Conservation (phyloP, 2,329 filamentous ascomycete genomes). For the Bipolaris oryzae region DNA sequence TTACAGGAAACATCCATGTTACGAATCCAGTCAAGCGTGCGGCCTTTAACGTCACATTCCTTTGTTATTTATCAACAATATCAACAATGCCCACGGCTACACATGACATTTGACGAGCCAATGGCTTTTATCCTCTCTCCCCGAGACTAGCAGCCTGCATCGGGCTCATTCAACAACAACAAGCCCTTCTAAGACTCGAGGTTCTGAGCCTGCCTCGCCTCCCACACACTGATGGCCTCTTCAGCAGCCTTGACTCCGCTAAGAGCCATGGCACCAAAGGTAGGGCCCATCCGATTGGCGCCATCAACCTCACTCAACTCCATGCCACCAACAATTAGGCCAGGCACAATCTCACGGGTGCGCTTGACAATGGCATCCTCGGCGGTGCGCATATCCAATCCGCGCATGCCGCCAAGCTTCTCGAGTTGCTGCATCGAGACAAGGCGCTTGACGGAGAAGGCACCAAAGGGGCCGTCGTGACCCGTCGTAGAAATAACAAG, state of each 20-base stretch:
- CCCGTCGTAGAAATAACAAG: constrained; percentile 88
- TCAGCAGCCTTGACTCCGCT: constrained; percentile 90
- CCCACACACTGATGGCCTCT: constrained; percentile 79
- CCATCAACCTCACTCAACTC: constrained; percentile 90
- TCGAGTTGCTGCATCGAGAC: constrained; percentile 85
- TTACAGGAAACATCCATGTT: constrained; percentile 1
- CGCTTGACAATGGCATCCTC: constrained; percentile 94
- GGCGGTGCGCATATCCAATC: constrained; percentile 87
- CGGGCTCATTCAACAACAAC: constrained; percentile 1
- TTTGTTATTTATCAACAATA: background rate
- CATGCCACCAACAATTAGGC: constrained; percentile 93
- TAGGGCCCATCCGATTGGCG: constrained; percentile 89
- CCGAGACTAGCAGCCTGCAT: background rate
- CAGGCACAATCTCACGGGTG: constrained; percentile 85
- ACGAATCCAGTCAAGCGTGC: background rate
- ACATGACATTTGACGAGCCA: background rate
- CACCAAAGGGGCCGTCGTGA: constrained; percentile 88
- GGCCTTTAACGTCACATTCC: background rate
- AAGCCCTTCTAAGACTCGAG: constrained; percentile 49
- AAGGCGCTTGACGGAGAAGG: constrained; percentile 88
- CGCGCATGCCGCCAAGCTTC: constrained; percentile 88
- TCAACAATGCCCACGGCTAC: background rate
- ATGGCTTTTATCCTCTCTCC: constrained; percentile 1
- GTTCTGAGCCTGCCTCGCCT: constrained; percentile 78
- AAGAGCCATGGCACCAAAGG: constrained; percentile 87